phyloP scores from a whole-genome alignment of 148 eudicot species.

The Nyssa sinensis region DNA sequence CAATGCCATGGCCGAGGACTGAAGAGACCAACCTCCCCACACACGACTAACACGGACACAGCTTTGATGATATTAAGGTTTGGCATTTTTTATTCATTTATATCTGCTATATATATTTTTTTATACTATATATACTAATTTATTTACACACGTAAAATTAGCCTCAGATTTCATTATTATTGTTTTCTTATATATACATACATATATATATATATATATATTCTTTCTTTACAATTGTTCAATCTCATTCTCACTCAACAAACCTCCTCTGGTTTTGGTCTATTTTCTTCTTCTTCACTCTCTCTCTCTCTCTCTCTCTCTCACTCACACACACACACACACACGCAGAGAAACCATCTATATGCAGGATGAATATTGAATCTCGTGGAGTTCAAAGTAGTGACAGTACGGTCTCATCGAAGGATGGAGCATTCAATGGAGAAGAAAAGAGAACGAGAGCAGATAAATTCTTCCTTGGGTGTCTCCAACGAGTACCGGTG shows the following conservation, averaged over 20 bases:
- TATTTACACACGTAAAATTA: neutral
- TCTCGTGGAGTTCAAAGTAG: conserved; percentile 6
- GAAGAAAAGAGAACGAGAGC: neutral
- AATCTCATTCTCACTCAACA: neutral
- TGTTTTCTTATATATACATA: neutral
- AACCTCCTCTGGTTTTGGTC: neutral
- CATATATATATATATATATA: too few relatives aligned
- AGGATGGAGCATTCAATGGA: neutral
- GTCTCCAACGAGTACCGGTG: neutral
- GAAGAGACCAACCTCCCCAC: neutral
- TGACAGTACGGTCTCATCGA: neutral
- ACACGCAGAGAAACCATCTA: neutral
- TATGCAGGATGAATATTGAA: neutral
- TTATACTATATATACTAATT: neutral
- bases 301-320: neutral
- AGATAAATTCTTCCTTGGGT: neutral
- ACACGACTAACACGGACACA: neutral
- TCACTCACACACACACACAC: neutral
- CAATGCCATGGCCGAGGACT: conserved; percentile 1
- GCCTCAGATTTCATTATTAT: neutral
- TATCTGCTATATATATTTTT: neutral
- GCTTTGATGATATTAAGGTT: conserved; percentile 15
- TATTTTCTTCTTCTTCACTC: neutral
- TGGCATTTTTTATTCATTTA: neutral
- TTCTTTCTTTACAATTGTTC: conserved; percentile 3